A percentile compares a stretch with the other conserved stretches of the same genome.
These are phyloP conservation scores for Eragrostis curvula DNA, from an alignment of 176 grass and related monocot species.

Conservation along the genomic window DNA sequence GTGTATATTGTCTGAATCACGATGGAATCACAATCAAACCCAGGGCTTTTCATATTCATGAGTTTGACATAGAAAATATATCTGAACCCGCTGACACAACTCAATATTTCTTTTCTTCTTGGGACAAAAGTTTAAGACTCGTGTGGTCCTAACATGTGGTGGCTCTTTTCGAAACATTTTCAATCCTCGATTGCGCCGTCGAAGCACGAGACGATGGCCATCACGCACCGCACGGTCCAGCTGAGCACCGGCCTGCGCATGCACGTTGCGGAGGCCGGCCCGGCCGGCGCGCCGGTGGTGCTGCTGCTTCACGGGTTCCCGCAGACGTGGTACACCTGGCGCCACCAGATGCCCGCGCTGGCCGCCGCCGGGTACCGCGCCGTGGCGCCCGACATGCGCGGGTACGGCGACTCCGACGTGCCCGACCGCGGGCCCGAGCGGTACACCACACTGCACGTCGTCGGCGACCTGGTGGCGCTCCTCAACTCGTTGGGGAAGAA, in stretches of 20 bases:
- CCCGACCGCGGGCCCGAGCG: not conserved
- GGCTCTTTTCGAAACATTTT: too few species aligned
- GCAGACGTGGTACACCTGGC: slow-evolving; percentile 62
- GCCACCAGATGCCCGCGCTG: slow-evolving; percentile 54
- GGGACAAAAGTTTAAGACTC: too few species aligned
- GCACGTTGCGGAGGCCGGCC: slow-evolving; percentile 53
- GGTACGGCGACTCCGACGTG: slow-evolving; percentile 43
- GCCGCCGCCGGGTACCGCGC: slow-evolving; percentile 46
- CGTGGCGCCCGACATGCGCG: slow-evolving; percentile 45
- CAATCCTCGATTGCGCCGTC: too few species aligned
- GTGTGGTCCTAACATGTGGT: too few species aligned
- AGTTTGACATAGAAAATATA: too few species aligned
- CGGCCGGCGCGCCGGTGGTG: slow-evolving; percentile 4
- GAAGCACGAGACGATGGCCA: not conserved
- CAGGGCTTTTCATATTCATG: too few species aligned
- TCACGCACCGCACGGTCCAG: slow-evolving; percentile 56
- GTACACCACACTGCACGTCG: slow-evolving; percentile 41
- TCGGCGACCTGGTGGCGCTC: slow-evolving; percentile 48
- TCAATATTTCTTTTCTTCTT: too few species aligned
- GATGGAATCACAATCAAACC: too few species aligned
- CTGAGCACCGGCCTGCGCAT: slow-evolving; percentile 39
- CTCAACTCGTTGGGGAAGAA: slow-evolving; percentile 22
- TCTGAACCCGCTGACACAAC: too few species aligned
- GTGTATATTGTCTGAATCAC: too few species aligned
- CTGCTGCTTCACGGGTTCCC: slow-evolving; percentile 63